phyloP scores from a whole-genome alignment of 768 basidiomycete species.

The Clavulina sp. region DNA sequence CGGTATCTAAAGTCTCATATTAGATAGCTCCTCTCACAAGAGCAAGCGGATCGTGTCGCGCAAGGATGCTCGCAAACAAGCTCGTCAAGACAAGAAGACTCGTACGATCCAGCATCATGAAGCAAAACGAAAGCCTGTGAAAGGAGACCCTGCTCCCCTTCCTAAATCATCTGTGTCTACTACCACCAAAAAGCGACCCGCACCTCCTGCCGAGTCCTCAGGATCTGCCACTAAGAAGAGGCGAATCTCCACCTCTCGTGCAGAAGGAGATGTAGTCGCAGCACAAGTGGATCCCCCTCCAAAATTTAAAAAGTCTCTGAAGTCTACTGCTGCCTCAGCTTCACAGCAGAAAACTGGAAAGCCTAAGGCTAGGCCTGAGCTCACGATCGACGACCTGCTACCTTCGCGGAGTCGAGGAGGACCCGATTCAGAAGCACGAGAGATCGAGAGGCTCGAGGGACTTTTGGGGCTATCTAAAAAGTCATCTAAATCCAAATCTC shows the following conservation, averaged over 20 bases:
- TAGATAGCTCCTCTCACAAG: background rate
- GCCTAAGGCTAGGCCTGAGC: background rate
- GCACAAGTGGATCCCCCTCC: background rate
- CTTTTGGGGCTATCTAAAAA: background rate
- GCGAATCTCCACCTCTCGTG: conserved; percentile 9
- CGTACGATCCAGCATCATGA: conserved; percentile 29
- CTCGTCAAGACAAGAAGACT: conserved; percentile 39
- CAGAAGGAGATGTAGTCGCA: background rate
- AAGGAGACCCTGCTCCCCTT: conserved; percentile 5
- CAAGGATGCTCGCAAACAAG: conserved; percentile 48
- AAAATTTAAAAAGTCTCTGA: background rate
- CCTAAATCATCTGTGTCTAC: background rate
- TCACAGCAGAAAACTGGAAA: background rate
- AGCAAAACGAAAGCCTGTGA: conserved; percentile 30
- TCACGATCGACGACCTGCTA: conserved; percentile 14
- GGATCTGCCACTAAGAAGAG: no score
- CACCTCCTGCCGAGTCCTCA: background rate
- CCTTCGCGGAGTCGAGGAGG: conserved; percentile 16
- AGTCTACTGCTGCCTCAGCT: no score
- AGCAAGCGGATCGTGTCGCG: conserved; percentile 21
- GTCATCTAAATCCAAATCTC: background rate
- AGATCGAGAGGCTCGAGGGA: background rate
- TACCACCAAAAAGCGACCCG: conserved; percentile 4
- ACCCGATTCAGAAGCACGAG: conserved; percentile 33
- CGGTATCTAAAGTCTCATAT: background rate